A percentile compares a stretch with the other conserved stretches of the same genome.
These are phyloP conservation scores for Macrophomina pseudophaseolina DNA, from an alignment of 2,329 filamentous ascomycete genomes.

Conservation along the genomic window DNA sequence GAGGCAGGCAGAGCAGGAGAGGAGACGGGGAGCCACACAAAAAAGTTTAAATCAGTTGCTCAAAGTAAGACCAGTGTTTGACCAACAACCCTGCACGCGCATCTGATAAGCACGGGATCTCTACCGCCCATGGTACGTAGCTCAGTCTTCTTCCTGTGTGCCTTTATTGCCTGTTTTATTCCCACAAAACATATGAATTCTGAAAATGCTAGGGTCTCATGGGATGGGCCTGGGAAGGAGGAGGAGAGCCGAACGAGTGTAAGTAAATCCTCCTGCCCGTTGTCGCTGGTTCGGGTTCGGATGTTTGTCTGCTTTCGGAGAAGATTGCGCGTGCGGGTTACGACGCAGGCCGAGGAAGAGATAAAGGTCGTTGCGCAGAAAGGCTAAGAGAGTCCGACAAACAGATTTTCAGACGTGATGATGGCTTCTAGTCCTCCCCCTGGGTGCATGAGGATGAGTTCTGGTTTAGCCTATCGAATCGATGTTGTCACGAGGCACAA, in stretches of 20 bases:
- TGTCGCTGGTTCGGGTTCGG: not conserved
- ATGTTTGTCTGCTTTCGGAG: not conserved
- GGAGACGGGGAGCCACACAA: too few species aligned
- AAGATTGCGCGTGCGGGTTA: not conserved
- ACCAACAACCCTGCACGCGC: not conserved
- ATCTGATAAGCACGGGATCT: too few species aligned
- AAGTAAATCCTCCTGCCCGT: not conserved
- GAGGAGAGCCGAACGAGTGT: not conserved
- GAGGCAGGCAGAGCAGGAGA: not conserved
- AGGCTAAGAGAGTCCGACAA: not conserved
- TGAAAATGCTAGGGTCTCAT: too few species aligned
- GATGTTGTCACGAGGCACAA: not conserved
- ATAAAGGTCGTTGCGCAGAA: too few species aligned
- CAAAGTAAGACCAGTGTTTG: constrained; percentile 2
- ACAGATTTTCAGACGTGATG: not conserved
- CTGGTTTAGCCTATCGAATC: too few species aligned
- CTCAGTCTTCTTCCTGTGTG: not conserved
- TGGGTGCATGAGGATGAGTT: too few species aligned
- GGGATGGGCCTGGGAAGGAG: not conserved
- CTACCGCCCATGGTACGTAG: not conserved
- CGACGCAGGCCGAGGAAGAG: not conserved
- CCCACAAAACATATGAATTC: not conserved
- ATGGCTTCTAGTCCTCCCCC: not conserved
- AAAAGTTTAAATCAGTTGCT: not conserved
- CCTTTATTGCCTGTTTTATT: not conserved